These are phyloP conservation scores for Globisporangium recalcitrans DNA, from an alignment of 352 stramenopile species.

Conservation along the genomic window DNA sequence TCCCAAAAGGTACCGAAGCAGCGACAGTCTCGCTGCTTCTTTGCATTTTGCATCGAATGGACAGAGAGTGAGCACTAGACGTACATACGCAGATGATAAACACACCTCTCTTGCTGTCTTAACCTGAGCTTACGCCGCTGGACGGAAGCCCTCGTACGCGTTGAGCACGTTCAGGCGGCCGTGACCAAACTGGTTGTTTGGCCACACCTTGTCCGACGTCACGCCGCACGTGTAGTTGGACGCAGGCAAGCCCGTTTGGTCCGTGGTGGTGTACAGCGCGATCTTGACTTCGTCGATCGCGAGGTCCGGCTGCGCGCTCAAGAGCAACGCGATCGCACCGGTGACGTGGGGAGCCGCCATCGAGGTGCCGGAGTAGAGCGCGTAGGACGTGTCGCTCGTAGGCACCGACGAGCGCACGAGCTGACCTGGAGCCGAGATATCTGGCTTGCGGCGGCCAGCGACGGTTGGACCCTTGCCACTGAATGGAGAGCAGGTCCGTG, in stretches of 20 bases:
- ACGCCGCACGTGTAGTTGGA: slow-evolving; percentile 22
- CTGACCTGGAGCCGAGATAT: slow-evolving; percentile 22
- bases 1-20: no score
- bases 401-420: slow-evolving; percentile 9
- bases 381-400: background rate
- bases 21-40: no score
- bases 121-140: slow-evolving; percentile 2
- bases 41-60: no score
- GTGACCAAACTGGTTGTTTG: slow-evolving; percentile 39
- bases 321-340: slow-evolving; percentile 17
- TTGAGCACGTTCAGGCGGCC: slow-evolving; percentile 19
- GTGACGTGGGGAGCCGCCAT: slow-evolving; percentile 23
- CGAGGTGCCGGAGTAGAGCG: no score
- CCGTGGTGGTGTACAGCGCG: slow-evolving; percentile 10
- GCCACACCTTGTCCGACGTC: slow-evolving; percentile 22
- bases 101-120: no score
- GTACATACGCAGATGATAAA: no score
- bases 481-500: slow-evolving; percentile 21
- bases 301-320: slow-evolving; percentile 16
- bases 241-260: slow-evolving; percentile 3
- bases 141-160: slow-evolving; percentile 21
- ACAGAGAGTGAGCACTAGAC: no score
- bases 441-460: slow-evolving; percentile 20
- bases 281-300: slow-evolving; percentile 10
- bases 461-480: slow-evolving; percentile 25